Conservation (phyloP, 257 asterid species). For the Nicotiana tabacum region DNA sequence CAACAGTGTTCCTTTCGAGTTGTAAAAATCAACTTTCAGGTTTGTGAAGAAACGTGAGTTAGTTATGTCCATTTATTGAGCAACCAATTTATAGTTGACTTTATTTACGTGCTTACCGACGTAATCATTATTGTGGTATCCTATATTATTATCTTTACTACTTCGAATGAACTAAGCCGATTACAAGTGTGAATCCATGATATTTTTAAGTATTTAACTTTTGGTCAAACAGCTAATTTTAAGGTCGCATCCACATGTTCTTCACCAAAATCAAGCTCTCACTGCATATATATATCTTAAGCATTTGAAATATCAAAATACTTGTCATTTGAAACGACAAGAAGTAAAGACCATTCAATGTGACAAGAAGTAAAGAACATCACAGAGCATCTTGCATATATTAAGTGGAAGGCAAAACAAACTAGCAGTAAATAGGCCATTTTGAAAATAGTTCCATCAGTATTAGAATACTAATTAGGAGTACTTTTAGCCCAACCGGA, state of each 20-base stretch:
- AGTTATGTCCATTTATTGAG: not conserved
- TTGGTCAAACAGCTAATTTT: constrained; percentile 8
- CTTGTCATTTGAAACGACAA: too few species aligned
- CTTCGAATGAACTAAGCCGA: not conserved
- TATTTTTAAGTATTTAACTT: not conserved
- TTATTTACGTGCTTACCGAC: not conserved
- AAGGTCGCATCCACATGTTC: constrained; percentile 26
- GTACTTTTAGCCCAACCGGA: too few species aligned
- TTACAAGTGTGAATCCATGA: not conserved
- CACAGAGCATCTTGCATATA: too few species aligned
- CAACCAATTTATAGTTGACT: not conserved
- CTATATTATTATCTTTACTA: not conserved
- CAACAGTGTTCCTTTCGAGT: not conserved
- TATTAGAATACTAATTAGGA: too few species aligned
- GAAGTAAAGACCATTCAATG: too few species aligned
- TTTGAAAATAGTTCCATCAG: too few species aligned
- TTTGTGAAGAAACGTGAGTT: not conserved
- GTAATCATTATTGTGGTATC: not conserved
- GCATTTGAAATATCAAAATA: too few species aligned
- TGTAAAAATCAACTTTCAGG: not conserved
- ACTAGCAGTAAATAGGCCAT: too few species aligned
- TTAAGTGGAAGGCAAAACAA: too few species aligned
- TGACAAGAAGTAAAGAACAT: too few species aligned
- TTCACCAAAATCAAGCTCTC: constrained; percentile 21
- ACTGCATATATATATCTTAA: not conserved